These are phyloP conservation scores for Macadamia integrifolia DNA, from an alignment of 164 flowering plant genomes.

Conservation along the genomic window DNA sequence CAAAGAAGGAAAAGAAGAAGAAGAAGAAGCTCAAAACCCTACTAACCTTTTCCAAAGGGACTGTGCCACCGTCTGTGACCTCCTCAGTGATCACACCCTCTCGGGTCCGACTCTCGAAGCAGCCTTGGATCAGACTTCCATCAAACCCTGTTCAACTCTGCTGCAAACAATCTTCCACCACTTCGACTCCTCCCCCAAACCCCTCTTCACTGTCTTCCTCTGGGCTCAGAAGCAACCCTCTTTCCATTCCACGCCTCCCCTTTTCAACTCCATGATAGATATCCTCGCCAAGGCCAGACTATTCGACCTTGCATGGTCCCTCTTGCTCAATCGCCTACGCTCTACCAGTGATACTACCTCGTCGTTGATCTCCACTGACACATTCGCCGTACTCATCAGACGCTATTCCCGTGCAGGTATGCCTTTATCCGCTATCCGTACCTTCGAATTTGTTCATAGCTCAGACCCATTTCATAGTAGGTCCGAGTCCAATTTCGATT, in stretches of 20 bases:
- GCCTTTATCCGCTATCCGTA: slow-evolving; percentile 45
- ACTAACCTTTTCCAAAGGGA: slow-evolving; percentile 21
- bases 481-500: slow-evolving; percentile 17
- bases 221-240: slow-evolving; percentile 61
- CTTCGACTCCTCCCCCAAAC: slow-evolving; percentile 58
- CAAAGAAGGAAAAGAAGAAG: background rate
- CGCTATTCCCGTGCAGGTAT: slow-evolving; percentile 68
- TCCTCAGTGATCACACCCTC: slow-evolving; percentile 30
- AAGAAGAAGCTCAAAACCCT: slow-evolving; percentile 14
- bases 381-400: slow-evolving; percentile 52
- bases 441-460: slow-evolving; percentile 47
- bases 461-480: slow-evolving; percentile 15
- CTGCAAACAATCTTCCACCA: slow-evolving; percentile 35
- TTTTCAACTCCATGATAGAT: slow-evolving; percentile 52
- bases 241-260: slow-evolving; percentile 23
- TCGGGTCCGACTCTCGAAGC: slow-evolving; percentile 33
- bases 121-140: slow-evolving; percentile 38
- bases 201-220: slow-evolving; percentile 35
- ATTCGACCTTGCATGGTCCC: slow-evolving; percentile 61
- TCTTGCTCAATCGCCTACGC: slow-evolving; percentile 36
- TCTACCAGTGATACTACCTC: slow-evolving; percentile 3
- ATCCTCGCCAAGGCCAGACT: slow-evolving; percentile 49
- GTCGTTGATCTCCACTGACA: slow-evolving; percentile 31
- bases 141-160: slow-evolving; percentile 31
- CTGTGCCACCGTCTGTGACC: slow-evolving; percentile 26